phyloP scores from a whole-genome alignment of 2,329 filamentous ascomycete genomes.

The Tolypocladium album region DNA sequence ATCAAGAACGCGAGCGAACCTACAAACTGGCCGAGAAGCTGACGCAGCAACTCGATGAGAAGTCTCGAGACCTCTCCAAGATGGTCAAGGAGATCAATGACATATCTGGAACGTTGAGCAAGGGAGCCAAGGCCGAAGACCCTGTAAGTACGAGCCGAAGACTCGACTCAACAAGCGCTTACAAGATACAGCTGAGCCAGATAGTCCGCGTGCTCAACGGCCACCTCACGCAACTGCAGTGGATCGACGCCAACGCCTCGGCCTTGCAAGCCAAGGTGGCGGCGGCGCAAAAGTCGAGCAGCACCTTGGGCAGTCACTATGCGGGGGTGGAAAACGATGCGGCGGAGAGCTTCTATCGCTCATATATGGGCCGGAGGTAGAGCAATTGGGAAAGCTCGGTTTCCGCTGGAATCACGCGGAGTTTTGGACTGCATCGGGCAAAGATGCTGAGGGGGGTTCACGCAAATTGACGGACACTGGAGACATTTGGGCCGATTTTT shows the following conservation, averaged over 20 bases:
- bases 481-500: conserved; percentile 4
- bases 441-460: conserved; percentile 3
- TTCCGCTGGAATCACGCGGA: conserved; percentile 1
- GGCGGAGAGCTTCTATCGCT: conserved; percentile 83
- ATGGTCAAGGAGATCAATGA: conserved; percentile 99
- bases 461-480: conserved; percentile 4
- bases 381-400: conserved; percentile 2
- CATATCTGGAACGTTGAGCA: conserved; percentile 80
- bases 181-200: conserved; percentile 61
- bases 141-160: conserved; percentile 49
- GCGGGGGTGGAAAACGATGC: conserved; percentile 56
- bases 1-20: conserved; percentile 90
- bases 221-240: conserved; percentile 83
- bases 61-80: conserved; percentile 82
- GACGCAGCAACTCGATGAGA: conserved; percentile 81
- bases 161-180: conserved; percentile 10
- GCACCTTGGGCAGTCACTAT: conserved; percentile 46
- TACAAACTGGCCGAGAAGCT: conserved; percentile 94
- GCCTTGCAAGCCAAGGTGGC: conserved; percentile 73
- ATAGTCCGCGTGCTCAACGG: conserved; percentile 92
- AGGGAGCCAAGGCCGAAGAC: conserved; percentile 79
- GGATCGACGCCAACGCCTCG: conserved; percentile 79
- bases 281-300: conserved; percentile 70
- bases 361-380: conserved; percentile 67
- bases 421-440: conserved; percentile 2